Conservation (phyloP, 179 eudicot genomes). For the Patellifolia procumbens region DNA sequence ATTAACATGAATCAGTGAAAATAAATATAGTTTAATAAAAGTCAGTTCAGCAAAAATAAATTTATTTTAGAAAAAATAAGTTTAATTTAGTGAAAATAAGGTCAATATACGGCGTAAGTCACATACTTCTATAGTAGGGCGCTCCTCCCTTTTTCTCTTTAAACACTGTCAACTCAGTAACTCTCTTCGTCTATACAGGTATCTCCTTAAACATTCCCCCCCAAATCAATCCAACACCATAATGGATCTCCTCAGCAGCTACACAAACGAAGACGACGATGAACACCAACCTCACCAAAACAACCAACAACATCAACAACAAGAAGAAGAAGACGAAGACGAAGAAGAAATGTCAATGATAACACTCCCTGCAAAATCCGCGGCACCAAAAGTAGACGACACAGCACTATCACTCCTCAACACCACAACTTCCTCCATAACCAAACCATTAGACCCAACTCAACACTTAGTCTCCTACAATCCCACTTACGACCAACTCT, state of each 20-base stretch:
- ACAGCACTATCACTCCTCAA: conserved; percentile 71
- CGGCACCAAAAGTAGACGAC: conserved; percentile 83
- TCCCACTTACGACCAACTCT: conserved; percentile 87
- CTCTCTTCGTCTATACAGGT: no score
- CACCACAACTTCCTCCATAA: conserved; percentile 15
- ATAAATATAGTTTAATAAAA: no score
- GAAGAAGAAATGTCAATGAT: conserved; percentile 34
- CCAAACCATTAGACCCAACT: conserved; percentile 76
- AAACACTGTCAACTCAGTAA: no score
- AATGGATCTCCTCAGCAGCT: conserved; percentile 8
- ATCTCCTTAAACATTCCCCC: not conserved
- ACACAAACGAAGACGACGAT: not conserved
- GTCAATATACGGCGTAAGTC: no score
- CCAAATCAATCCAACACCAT: not conserved
- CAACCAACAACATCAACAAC: not conserved
- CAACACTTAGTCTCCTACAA: conserved; percentile 60
- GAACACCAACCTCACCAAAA: not conserved
- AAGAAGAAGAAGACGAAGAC: not conserved
- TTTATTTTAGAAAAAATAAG: no score
- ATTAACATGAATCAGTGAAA: no score
- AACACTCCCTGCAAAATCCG: conserved; percentile 61
- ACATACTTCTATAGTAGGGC: no score
- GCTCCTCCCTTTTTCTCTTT: no score
- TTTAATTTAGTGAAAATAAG: no score
- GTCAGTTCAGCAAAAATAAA: no score